Base-by-base conservation (phyloP, 2,329 filamentous ascomycete species). In the Neurospora crassa region DNA sequence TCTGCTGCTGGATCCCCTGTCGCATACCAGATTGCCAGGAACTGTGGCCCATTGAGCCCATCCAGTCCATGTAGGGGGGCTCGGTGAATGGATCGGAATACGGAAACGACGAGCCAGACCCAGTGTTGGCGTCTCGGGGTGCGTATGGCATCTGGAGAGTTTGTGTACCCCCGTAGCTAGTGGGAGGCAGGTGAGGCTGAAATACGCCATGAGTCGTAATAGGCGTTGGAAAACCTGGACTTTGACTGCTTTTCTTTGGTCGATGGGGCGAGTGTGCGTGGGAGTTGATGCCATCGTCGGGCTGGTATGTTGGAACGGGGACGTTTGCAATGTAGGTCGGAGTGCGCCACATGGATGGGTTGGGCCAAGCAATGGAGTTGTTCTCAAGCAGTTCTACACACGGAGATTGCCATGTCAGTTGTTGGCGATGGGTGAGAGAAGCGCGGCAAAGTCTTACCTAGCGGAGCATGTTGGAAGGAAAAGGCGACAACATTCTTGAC, bases 401-500 rank as follows among this genome's bases (percentile, higher is more conserved):
- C 3, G 7, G 45, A 29, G 41, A 18, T 2, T 1, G 18, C 10
- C 24, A 37, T 2, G 72, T 80, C 24, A 76, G 68, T 75, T 53
- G 24, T 74, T 29, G 8, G 37, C 67, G 24, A 2, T 5, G 67
- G 69, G 20, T 73, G 45, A 34, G 45, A 24, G 47, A 47, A 20
- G 0, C 40, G 42, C 5, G 37, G 24, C 7, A 8, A 45, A 18
- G 40, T 80, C 84, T 75, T 82, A 95, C 93, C 86, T 70, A 92
- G 81, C 0, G 93, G 93, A 42, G 92, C 93, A 82, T 96, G 92
- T 77, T 96, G 92, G 76, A 96, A 97, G 0, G 93, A 90, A 79
- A 97, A 96, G 16, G 87, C 87, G 34, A 94, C 87, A 67, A 93
- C 80, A 76, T 94, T 92, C 77, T 90, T 91, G 73, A 92, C 83